Percentiles rank a stretch among this genome's conserved stretches.
These are phyloP conservation scores for Fusarium stilboides DNA, from an alignment of 2,329 filamentous ascomycete species.

Conservation along the genomic window DNA sequence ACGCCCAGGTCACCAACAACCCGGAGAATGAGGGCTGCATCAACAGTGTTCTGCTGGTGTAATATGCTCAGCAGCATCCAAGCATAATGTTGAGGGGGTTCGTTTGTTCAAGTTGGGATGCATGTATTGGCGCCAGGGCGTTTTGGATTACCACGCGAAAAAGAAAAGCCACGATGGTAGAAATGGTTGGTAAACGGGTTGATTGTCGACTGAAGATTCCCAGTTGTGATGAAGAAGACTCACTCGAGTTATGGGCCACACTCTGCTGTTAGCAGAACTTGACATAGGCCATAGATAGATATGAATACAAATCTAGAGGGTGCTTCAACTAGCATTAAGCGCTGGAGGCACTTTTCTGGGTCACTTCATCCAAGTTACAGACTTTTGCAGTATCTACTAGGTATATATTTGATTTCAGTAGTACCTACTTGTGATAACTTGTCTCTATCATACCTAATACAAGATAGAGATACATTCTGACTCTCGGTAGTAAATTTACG, in stretches of 20 bases:
- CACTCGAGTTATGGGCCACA: conserved; percentile 44
- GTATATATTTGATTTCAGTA: no score
- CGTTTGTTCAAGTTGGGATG: conserved; percentile 44
- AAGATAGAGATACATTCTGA: not conserved
- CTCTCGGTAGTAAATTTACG: not conserved
- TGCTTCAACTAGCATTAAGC: conserved; percentile 6
- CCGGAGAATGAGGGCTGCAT: conserved; percentile 61
- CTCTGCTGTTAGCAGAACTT: conserved; percentile 37
- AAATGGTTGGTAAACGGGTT: conserved; percentile 44
- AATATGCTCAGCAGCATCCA: conserved; percentile 26
- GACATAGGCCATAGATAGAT: conserved; percentile 40
- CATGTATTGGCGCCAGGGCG: conserved; percentile 51
- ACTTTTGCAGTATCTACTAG: no score
- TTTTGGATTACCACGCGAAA: conserved; percentile 45
- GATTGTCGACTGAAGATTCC: conserved; percentile 50
- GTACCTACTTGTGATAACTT: no score
- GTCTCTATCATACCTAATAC: not conserved
- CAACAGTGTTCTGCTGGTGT: conserved; percentile 49
- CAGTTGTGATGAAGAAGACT: conserved; percentile 50
- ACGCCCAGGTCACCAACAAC: conserved; percentile 69
- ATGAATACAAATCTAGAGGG: conserved; percentile 25
- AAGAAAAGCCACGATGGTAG: conserved; percentile 40
- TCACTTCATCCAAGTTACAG: conserved; percentile 1
- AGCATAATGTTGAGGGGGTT: conserved; percentile 26
- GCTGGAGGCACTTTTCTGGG: not conserved